Evolutionary conservation across 2,329 filamentous ascomycete genomes (phyloP).

Genomic region (Sarocladium strictum): DNA sequence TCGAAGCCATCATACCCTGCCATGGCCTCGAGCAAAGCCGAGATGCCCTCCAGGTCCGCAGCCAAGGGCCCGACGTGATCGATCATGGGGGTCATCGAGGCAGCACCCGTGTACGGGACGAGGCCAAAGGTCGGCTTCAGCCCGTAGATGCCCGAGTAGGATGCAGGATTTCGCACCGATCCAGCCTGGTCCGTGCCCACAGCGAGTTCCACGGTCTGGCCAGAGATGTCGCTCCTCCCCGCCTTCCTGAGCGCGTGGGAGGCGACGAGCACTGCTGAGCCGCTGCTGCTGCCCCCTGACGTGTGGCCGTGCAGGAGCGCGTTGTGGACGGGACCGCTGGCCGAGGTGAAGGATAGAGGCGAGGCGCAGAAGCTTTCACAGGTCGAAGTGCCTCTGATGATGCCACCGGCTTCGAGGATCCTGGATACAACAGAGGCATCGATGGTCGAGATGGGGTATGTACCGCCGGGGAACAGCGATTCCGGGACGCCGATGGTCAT

Average conservation of each 20-base stretch:
- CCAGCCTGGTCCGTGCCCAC: conserved; percentile 26
- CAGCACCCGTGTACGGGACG: conserved; percentile 37
- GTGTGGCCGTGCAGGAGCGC: conserved; percentile 19
- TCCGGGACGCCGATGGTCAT: conserved; percentile 18
- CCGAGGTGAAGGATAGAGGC: conserved; percentile 21
- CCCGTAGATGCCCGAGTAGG: conserved; percentile 25
- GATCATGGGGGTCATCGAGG: conserved; percentile 32
- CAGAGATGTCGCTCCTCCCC: neutral
- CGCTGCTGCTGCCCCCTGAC: conserved; percentile 25
- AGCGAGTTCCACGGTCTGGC: conserved; percentile 18
- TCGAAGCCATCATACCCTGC: conserved; percentile 40
- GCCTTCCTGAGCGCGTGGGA: conserved; percentile 9
- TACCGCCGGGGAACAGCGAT: conserved; percentile 10
- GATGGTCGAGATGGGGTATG: conserved; percentile 17
- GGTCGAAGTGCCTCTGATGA: conserved; percentile 20
- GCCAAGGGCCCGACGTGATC: conserved; percentile 40
- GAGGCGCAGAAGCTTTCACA: conserved; percentile 26
- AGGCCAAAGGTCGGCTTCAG: conserved; percentile 35
- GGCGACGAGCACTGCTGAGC: conserved; percentile 23
- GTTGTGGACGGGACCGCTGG: conserved; percentile 23
- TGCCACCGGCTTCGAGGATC: conserved; percentile 19
- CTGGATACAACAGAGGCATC: conserved; percentile 18
- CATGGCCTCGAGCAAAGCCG: conserved; percentile 30
- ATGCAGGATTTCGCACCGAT: conserved; percentile 25
- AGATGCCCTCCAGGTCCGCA: conserved; percentile 31